These are phyloP conservation scores for Cryptococcus maquisensis DNA, from an alignment of 1,284 basidiomycete genomes.

Conservation along the genomic window DNA sequence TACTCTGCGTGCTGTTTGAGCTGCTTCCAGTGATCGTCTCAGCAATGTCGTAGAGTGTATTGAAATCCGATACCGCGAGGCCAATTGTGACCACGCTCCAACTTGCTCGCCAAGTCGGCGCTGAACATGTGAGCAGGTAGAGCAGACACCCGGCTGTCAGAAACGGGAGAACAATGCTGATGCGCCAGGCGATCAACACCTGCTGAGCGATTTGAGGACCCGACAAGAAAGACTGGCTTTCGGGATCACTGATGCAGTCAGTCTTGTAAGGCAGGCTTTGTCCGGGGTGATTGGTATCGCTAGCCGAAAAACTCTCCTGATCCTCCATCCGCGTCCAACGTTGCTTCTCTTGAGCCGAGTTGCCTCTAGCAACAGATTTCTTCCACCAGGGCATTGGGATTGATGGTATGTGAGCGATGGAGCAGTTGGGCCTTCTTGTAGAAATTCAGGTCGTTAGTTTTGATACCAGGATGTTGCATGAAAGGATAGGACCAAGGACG, in stretches of 20 bases:
- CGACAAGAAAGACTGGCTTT: not conserved
- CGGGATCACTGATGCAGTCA: not conserved
- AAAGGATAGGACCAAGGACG: no score
- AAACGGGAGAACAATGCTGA: constrained; percentile 10
- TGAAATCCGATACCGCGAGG: constrained; percentile 8
- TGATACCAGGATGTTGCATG: no score
- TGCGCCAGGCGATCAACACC: constrained; percentile 11
- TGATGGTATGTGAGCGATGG: no score
- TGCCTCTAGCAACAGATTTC: no score
- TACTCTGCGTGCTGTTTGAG: not conserved
- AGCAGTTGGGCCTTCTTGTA: no score
- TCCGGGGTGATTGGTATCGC: no score
- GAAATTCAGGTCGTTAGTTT: no score
- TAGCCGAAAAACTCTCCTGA: no score
- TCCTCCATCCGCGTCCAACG: no score
- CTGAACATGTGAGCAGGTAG: constrained; percentile 17
- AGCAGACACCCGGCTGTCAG: constrained; percentile 10
- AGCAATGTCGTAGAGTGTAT: constrained; percentile 1
- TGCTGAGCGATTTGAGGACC: constrained; percentile 3
- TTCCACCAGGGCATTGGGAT: no score
- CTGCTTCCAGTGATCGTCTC: not conserved
- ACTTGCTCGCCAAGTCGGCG: constrained; percentile 13
- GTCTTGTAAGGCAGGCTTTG: not conserved
- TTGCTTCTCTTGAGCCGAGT: no score
- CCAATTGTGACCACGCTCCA: constrained; percentile 12